These are phyloP conservation scores for Pharus latifolius DNA, from an alignment of 176 grass and related monocot genomes.

Conservation along the genomic window DNA sequence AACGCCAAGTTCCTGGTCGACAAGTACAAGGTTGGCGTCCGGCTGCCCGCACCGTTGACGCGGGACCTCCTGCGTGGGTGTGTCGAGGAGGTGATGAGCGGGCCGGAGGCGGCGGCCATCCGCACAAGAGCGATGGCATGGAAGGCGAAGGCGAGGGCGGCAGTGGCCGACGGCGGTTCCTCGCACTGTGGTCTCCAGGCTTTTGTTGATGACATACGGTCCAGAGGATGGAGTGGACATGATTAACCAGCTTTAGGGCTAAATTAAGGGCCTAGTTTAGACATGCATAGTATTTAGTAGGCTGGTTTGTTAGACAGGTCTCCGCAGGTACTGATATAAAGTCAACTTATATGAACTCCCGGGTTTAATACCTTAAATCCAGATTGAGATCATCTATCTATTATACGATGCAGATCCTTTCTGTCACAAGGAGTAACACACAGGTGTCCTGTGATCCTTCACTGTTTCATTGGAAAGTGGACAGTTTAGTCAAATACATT, in stretches of 20 bases:
- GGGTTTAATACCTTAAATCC: too few species aligned
- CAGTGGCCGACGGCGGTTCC: slow-evolving; percentile 14
- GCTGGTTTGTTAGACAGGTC: too few species aligned
- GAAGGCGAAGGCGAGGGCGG: neutral
- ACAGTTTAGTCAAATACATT: too few species aligned
- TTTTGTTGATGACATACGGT: slow-evolving; percentile 20
- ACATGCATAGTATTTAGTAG: too few species aligned
- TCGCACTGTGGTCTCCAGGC: slow-evolving; percentile 22
- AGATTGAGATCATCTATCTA: too few species aligned
- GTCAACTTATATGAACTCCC: too few species aligned
- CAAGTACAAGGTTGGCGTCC: slow-evolving; percentile 29
- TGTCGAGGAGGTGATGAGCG: slow-evolving; percentile 33
- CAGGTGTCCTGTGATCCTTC: too few species aligned
- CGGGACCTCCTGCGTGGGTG: neutral
- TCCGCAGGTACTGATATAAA: too few species aligned
- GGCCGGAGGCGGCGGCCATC: neutral
- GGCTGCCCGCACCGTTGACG: slow-evolving; percentile 20
- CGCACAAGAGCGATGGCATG: neutral
- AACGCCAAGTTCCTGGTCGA: slow-evolving; percentile 43
- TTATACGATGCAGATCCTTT: too few species aligned
- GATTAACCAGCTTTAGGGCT: neutral
- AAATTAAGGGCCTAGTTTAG: neutral
- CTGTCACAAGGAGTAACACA: too few species aligned
- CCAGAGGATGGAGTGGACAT: neutral
- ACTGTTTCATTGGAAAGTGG: too few species aligned